phyloP scores from a whole-genome alignment of 345 rosid species.

The Diplotaxis tenuifolia region DNA sequence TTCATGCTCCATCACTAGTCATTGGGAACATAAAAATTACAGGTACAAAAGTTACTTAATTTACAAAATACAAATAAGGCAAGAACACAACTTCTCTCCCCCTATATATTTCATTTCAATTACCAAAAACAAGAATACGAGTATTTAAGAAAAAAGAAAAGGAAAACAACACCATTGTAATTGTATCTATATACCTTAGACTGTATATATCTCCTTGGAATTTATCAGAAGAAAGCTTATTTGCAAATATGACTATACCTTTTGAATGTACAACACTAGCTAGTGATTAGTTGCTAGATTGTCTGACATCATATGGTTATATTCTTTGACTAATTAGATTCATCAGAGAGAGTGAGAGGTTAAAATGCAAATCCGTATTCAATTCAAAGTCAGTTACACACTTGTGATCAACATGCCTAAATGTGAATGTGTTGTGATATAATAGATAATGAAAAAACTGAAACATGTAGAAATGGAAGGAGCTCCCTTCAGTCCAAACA shows the following conservation, averaged over 20 bases:
- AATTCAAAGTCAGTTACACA: background rate
- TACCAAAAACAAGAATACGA: background rate
- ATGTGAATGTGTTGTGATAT: background rate
- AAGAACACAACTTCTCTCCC: slow-evolving; percentile 15
- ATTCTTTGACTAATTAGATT: background rate
- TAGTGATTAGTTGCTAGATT: slow-evolving; percentile 8
- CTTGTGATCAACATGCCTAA: background rate
- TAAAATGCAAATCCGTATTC: background rate
- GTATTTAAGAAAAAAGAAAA: background rate
- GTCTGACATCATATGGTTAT: background rate
- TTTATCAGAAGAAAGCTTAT: background rate
- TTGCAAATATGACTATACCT: background rate
- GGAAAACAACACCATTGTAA: background rate
- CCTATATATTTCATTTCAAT: background rate
- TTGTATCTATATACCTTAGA: background rate
- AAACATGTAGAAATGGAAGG: slow-evolving; percentile 51
- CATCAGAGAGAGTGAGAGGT: background rate
- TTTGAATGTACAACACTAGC: slow-evolving; percentile 2
- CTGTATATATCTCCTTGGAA: background rate
- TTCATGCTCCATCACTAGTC: slow-evolving; percentile 6
- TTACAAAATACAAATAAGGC: slow-evolving; percentile 5
- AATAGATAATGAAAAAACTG: background rate
- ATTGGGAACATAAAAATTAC: slow-evolving; percentile 24
- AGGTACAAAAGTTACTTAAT: slow-evolving; percentile 7
- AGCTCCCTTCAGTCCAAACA: slow-evolving; percentile 99